Evolutionary conservation across 2,329 filamentous ascomycete species (phyloP).

Genomic region (Calycina marina): DNA sequence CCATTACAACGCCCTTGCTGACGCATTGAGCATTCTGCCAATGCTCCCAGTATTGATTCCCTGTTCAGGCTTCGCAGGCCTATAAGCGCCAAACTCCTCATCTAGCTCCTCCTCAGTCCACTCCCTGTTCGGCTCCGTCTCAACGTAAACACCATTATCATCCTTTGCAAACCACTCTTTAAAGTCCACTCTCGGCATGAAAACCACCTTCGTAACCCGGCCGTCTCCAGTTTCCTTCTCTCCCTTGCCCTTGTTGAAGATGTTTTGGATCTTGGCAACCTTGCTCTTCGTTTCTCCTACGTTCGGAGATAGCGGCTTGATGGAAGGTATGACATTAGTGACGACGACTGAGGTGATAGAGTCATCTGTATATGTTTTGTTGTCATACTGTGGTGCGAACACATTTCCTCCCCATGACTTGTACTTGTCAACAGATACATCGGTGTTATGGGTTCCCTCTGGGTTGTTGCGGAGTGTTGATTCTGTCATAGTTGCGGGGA

Average conservation of each 20-base stretch:
- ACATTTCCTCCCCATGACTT: not conserved
- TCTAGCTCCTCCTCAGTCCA: conserved; percentile 22
- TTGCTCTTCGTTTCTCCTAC: not conserved
- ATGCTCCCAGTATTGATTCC: not conserved
- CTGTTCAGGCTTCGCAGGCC: not conserved
- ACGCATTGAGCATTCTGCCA: not conserved
- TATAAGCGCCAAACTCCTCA: conserved; percentile 10
- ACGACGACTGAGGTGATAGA: not conserved
- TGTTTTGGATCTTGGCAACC: not conserved
- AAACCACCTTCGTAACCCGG: conserved; percentile 15
- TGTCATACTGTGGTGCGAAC: not conserved
- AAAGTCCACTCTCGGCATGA: conserved; percentile 21
- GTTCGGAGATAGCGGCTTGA: not conserved
- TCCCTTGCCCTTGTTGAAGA: not conserved
- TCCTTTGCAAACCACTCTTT: conserved; percentile 19
- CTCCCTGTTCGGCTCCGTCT: conserved; percentile 16
- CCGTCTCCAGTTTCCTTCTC: not conserved
- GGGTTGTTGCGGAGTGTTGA: not conserved
- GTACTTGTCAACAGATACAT: not conserved
- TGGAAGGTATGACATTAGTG: not conserved
- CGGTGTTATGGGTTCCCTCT: not conserved
- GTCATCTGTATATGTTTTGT: not conserved
- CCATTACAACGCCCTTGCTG: not conserved
- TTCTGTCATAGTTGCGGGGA: not conserved
- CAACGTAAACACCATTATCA: conserved; percentile 16